Percentiles rank a stretch among this genome's conserved stretches.
These are phyloP conservation scores for Fonsecaea multimorphosa DNA, from an alignment of 2,329 filamentous ascomycete genomes.

Conservation along the genomic window DNA sequence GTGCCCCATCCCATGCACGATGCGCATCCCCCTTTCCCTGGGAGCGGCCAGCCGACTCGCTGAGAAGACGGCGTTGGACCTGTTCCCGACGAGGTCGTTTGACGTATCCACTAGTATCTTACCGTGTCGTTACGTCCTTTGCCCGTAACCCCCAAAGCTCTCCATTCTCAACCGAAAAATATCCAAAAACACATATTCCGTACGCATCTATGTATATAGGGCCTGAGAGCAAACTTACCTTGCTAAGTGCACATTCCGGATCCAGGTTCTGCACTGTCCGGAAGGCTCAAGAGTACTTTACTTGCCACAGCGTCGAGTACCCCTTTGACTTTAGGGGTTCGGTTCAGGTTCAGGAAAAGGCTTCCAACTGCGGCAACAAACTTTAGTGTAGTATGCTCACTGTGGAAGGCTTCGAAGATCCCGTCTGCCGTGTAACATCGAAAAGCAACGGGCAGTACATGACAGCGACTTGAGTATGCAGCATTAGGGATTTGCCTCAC, in stretches of 20 bases:
- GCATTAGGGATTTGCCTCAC: constrained; percentile 9
- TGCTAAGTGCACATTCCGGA: not conserved
- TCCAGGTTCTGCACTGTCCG: not conserved
- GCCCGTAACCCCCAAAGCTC: not conserved
- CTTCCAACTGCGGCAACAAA: constrained; percentile 1
- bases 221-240: not conserved
- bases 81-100: not conserved
- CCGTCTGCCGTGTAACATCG: constrained; percentile 13
- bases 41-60: not conserved
- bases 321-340: not conserved
- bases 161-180: not conserved
- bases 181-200: not conserved
- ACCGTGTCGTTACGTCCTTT: not conserved
- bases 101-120: constrained; percentile 11
- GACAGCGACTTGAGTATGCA: constrained; percentile 14
- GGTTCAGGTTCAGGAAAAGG: not conserved
- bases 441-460: constrained; percentile 3
- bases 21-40: constrained; percentile 9
- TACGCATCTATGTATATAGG: not conserved
- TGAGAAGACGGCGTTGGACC: not conserved
- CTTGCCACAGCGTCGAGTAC: not conserved
- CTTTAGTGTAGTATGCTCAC: not conserved
- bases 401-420: not conserved
- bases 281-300: not conserved
- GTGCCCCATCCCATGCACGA: constrained; percentile 18